phyloP scores from a whole-genome alignment of 116 monocot species.

The Phalaenopsis hybrid region DNA sequence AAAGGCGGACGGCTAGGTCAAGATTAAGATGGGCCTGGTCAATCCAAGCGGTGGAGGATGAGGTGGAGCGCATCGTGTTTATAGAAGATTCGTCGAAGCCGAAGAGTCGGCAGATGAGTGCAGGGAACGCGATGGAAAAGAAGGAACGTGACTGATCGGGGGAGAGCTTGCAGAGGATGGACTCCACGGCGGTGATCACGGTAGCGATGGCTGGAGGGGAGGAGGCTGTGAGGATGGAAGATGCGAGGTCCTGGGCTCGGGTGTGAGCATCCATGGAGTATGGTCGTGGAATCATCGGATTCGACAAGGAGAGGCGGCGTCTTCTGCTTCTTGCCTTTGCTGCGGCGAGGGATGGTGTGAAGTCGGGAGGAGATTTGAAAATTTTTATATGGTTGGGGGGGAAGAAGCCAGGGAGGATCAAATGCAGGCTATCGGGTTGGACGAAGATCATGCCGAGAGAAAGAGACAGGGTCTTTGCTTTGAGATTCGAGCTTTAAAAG shows the following conservation, averaged over 20 bases:
- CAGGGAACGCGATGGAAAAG: slow-evolving; percentile 74
- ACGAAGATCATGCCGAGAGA: background rate
- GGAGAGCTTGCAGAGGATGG: slow-evolving; percentile 51
- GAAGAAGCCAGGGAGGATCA: slow-evolving; percentile 5
- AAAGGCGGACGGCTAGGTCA: slow-evolving; percentile 18
- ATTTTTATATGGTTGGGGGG: background rate
- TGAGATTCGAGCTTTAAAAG: background rate
- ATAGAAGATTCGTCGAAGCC: slow-evolving; percentile 44
- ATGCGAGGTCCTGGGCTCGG: slow-evolving; percentile 50
- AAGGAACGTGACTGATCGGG: slow-evolving; percentile 55
- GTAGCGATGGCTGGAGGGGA: slow-evolving; percentile 48
- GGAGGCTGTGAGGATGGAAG: slow-evolving; percentile 40
- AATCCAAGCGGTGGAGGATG: slow-evolving; percentile 37
- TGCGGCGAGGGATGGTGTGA: background rate
- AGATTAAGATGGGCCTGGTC: slow-evolving; percentile 27
- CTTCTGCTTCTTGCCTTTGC: slow-evolving; percentile 1
- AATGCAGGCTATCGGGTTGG: background rate
- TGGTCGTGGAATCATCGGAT: slow-evolving; percentile 23
- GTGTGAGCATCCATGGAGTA: slow-evolving; percentile 46
- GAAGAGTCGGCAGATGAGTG: slow-evolving; percentile 74
- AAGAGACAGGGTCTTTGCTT: background rate
- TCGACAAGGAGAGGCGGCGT: background rate
- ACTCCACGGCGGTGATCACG: slow-evolving; percentile 31
- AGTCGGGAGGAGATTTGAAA: background rate
- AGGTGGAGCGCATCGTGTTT: slow-evolving; percentile 7